These are phyloP conservation scores for Cyclostephanos invisitatus DNA, from an alignment of 108 stramenopile genomes.

Conservation along the genomic window DNA sequence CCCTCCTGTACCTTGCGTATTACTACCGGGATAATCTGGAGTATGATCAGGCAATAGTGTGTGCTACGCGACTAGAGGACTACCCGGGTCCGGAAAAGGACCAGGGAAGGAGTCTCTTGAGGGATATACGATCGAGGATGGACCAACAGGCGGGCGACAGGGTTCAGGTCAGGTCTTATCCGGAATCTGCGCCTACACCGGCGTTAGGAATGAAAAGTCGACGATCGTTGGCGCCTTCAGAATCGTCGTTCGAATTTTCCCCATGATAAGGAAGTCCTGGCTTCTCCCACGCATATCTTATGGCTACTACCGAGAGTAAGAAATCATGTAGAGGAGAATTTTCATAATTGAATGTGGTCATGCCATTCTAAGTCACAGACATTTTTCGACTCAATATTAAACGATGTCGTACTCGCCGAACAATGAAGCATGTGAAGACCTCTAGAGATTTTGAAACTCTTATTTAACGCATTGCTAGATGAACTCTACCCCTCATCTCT, in stretches of 20 bases:
- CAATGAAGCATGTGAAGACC: too few relatives aligned
- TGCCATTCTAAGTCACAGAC: constrained; percentile 6
- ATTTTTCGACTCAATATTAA: neutral
- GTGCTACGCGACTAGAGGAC: constrained; percentile 85
- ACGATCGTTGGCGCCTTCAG: constrained; percentile 29
- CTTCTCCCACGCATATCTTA: neutral
- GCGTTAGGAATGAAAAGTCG: constrained; percentile 18
- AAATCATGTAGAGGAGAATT: neutral
- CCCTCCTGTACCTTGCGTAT: constrained; percentile 84
- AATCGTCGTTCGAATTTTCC: constrained; percentile 53
- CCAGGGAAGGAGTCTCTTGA: constrained; percentile 88
- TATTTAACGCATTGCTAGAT: too few relatives aligned
- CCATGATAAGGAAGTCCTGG: constrained; percentile 16
- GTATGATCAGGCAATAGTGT: constrained; percentile 76
- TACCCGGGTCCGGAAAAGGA: constrained; percentile 95
- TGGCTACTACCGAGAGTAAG: neutral
- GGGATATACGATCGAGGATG: constrained; percentile 83
- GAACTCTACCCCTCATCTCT: constrained; percentile 22
- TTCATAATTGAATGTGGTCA: constrained; percentile 10
- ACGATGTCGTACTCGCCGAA: too few relatives aligned
- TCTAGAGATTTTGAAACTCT: too few relatives aligned
- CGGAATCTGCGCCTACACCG: constrained; percentile 24
- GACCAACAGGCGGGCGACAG: constrained; percentile 49
- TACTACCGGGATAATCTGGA: constrained; percentile 80
- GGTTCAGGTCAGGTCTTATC: constrained; percentile 43